Evolutionary conservation across 2,329 filamentous ascomycete species (phyloP).

Genomic region (Monilinia fructicola): DNA sequence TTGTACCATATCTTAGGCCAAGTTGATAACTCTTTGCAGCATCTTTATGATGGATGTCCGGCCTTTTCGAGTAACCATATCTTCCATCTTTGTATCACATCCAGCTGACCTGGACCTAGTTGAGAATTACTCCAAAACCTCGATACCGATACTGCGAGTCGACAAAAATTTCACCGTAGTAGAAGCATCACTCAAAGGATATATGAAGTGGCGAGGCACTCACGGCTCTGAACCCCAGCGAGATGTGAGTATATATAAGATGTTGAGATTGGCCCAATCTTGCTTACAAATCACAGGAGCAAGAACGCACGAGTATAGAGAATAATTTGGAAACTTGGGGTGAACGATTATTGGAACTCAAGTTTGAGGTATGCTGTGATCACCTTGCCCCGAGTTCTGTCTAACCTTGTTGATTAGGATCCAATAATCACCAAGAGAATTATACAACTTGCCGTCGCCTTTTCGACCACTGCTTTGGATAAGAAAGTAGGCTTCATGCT

Average conservation of each 20-base stretch:
- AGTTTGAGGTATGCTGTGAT: conserved; percentile 53
- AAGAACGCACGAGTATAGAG: conserved; percentile 58
- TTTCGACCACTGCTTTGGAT: conserved; percentile 78
- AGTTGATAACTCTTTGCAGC: conserved; percentile 70
- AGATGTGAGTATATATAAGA: conserved; percentile 32
- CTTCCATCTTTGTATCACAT: conserved; percentile 17
- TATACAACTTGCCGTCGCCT: conserved; percentile 78
- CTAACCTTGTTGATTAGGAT: conserved; percentile 49
- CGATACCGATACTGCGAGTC: conserved; percentile 70
- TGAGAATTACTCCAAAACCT: conserved; percentile 65
- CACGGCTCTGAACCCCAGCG: conserved; percentile 53
- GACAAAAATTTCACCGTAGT: conserved; percentile 90
- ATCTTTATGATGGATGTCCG: conserved; percentile 70
- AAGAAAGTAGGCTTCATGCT: conserved; percentile 79
- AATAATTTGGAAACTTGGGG: conserved; percentile 71
- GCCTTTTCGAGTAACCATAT: conserved; percentile 60
- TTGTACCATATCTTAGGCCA: conserved; percentile 82
- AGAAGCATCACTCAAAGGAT: conserved; percentile 85
- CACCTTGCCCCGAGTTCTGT: neutral
- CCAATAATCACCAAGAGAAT: conserved; percentile 80
- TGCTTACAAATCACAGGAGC: conserved; percentile 41
- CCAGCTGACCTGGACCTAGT: conserved; percentile 39
- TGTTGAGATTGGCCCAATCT: conserved; percentile 24
- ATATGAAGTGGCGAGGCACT: conserved; percentile 69
- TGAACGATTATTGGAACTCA: conserved; percentile 65